These are phyloP conservation scores for Starmerella potacharoeniae DNA, from an alignment of 805 yeast species.

Conservation along the genomic window DNA sequence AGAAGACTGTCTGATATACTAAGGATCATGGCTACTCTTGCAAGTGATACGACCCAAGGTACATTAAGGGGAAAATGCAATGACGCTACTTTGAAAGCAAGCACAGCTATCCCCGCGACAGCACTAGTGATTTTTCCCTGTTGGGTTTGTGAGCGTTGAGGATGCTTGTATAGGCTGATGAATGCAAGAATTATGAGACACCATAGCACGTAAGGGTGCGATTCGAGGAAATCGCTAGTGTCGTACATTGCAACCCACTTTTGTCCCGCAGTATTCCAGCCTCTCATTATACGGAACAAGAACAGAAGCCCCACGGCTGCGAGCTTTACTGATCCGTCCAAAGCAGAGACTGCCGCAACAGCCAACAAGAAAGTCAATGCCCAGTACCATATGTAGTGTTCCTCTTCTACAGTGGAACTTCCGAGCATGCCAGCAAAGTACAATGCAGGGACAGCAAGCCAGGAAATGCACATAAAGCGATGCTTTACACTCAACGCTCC, in stretches of 20 bases:
- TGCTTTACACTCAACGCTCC: neutral
- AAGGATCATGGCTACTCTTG: slow-evolving; percentile 7
- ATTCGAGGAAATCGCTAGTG: slow-evolving; percentile 36
- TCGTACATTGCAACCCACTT: slow-evolving; percentile 49
- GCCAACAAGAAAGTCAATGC: slow-evolving; percentile 33
- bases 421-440: slow-evolving; percentile 59
- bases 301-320: slow-evolving; percentile 18
- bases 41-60: slow-evolving; percentile 12
- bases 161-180: neutral
- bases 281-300: slow-evolving; percentile 45
- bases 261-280: slow-evolving; percentile 89
- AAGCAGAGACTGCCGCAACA: neutral
- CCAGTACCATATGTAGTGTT: slow-evolving; percentile 96
- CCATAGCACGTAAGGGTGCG: slow-evolving; percentile 20
- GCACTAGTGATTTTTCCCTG: slow-evolving; percentile 29
- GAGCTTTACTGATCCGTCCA: neutral
- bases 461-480: slow-evolving; percentile 15
- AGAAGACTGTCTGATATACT: slow-evolving; percentile 10
- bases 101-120: slow-evolving; percentile 36
- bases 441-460: slow-evolving; percentile 25
- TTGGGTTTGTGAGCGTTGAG: neutral
- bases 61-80: slow-evolving; percentile 29
- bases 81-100: slow-evolving; percentile 46
- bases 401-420: slow-evolving; percentile 88
- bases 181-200: neutral